Conservation (phyloP, 2,329 filamentous ascomycete species). For the Gnomoniopsis sp. region DNA sequence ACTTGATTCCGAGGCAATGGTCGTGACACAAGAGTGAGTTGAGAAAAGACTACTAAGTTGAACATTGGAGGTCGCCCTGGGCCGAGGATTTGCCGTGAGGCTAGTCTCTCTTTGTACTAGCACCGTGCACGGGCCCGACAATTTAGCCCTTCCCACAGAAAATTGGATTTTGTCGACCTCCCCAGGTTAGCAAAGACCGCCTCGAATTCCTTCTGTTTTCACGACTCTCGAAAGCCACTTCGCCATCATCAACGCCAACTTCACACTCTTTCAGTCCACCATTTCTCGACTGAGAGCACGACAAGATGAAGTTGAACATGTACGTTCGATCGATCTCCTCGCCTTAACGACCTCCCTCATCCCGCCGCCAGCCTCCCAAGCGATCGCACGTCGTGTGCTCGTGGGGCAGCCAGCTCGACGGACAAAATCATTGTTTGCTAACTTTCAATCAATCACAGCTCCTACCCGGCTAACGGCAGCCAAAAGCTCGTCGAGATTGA, state of each 20-base stretch:
- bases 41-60: too few species aligned
- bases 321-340: conserved; percentile 5
- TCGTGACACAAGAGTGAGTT: too few species aligned
- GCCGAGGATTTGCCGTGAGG: background rate
- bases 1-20: too few species aligned
- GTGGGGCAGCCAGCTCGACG: conserved; percentile 1
- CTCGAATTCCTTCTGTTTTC: conserved; percentile 9
- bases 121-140: conserved; percentile 10
- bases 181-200: background rate
- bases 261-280: conserved; percentile 22
- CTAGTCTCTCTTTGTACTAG: background rate
- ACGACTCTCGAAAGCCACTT: conserved; percentile 7
- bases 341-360: too few species aligned
- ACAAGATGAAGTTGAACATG: conserved; percentile 59
- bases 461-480: conserved; percentile 97
- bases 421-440: background rate
- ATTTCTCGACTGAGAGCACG: conserved; percentile 34
- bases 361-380: background rate
- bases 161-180: conserved; percentile 12
- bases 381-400: background rate
- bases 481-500: conserved; percentile 99
- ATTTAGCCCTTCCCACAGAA: conserved; percentile 19
- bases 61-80: too few species aligned
- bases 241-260: conserved; percentile 24
- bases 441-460: conserved; percentile 42